Evolutionary conservation across 495 filamentous ascomycete genomes (phyloP).

Genomic region (Daldinia decipiens): DNA sequence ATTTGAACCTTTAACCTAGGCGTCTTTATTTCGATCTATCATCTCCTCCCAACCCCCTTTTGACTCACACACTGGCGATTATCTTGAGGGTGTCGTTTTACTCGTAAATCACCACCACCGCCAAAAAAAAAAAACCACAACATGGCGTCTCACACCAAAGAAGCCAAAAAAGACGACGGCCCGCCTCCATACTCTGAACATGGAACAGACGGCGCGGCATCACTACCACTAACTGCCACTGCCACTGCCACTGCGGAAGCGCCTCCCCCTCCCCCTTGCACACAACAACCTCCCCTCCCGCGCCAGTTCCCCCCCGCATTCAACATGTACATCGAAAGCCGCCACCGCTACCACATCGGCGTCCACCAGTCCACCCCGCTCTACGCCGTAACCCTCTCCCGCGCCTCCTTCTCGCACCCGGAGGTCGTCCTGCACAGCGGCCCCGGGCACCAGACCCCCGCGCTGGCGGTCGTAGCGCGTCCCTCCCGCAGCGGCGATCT

Average conservation of each 20-base stretch:
- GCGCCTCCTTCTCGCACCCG: conserved; percentile 12
- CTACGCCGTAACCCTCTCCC: conserved; percentile 39
- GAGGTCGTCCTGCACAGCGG: conserved; percentile 44
- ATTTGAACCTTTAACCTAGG: background rate
- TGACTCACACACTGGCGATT: background rate
- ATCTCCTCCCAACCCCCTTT: too few relatives aligned
- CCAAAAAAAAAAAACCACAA: background rate
- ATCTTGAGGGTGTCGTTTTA: background rate
- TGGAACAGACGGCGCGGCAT: background rate
- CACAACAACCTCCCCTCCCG: background rate
- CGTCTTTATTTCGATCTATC: background rate
- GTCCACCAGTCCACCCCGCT: conserved; percentile 38
- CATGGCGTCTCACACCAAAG: background rate
- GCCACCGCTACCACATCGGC: conserved; percentile 35
- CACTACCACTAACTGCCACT: background rate
- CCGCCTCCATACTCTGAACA: background rate
- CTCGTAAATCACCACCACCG: background rate
- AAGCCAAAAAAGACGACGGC: background rate
- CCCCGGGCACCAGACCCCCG: conserved; percentile 11
- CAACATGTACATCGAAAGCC: conserved; percentile 37
- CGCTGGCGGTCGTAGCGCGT: conserved; percentile 31
- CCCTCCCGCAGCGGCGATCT: background rate
- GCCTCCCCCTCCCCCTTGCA: background rate
- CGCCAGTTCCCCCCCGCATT: conserved; percentile 45
- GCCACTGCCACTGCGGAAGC: background rate